phyloP scores from a whole-genome alignment of 225 moss, liverwort and hornwort species.

The Polytrichum commune region DNA sequence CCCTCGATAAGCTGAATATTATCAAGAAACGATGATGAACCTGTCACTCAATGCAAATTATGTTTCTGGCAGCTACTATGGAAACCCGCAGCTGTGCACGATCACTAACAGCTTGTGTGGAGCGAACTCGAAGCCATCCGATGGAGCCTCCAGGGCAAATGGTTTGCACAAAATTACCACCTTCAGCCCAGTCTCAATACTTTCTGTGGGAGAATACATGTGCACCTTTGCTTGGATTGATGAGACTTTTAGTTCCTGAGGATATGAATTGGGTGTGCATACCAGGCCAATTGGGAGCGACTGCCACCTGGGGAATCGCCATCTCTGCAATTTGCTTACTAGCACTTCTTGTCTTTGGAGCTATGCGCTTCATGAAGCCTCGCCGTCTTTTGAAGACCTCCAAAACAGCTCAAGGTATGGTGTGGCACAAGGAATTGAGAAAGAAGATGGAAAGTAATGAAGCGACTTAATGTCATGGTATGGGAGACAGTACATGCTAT shows the following conservation, averaged over 20 bases:
- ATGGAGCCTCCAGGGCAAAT: neutral
- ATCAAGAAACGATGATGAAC: no score
- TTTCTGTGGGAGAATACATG: no score
- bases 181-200: neutral
- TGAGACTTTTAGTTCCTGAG: no score
- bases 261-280: no score
- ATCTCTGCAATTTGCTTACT: constrained; percentile 72
- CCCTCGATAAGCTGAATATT: no score
- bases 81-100: constrained; percentile 49
- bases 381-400: constrained; percentile 53
- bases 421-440: neutral
- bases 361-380: constrained; percentile 58
- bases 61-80: constrained; percentile 39
- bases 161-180: neutral
- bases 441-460: no score
- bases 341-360: constrained; percentile 61
- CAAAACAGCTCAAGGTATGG: constrained; percentile 50
- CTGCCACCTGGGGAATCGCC: constrained; percentile 86
- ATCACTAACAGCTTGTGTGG: constrained; percentile 41
- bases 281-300: constrained; percentile 54
- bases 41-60: constrained; percentile 7
- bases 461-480: no score
- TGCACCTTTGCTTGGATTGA: no score
- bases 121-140: constrained; percentile 10
- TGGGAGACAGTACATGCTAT: no score